These are phyloP conservation scores for Botrytis porri DNA, from an alignment of 2,329 filamentous ascomycete species.

Conservation along the genomic window DNA sequence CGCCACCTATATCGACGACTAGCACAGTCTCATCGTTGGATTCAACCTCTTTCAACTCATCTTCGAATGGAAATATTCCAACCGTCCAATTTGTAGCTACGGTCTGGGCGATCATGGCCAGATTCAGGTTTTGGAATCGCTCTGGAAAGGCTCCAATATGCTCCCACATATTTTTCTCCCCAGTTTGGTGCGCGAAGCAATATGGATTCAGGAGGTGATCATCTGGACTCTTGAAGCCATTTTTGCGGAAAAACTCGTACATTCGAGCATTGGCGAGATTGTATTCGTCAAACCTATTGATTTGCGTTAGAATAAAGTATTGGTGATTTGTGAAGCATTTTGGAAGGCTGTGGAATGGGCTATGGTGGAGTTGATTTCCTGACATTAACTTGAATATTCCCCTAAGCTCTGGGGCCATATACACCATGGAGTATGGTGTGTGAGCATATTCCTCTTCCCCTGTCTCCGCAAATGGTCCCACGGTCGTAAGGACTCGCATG, in stretches of 20 bases:
- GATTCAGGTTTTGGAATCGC: constrained; percentile 34
- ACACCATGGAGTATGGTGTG: constrained; percentile 29
- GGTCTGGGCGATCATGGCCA: constrained; percentile 31
- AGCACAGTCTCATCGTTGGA: constrained; percentile 32
- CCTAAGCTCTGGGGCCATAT: constrained; percentile 24
- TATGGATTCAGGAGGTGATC: constrained; percentile 32
- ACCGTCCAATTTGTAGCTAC: constrained; percentile 20
- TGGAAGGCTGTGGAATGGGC: not conserved
- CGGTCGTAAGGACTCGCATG: constrained; percentile 27
- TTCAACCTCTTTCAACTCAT: constrained; percentile 25
- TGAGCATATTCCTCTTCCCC: constrained; percentile 29
- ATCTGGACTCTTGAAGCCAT: constrained; percentile 29
- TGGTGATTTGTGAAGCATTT: not conserved
- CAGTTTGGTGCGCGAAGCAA: constrained; percentile 32
- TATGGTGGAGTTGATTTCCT: not conserved
- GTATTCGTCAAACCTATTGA: constrained; percentile 30
- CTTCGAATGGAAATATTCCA: constrained; percentile 31
- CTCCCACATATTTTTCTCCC: constrained; percentile 33
- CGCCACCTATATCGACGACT: constrained; percentile 44
- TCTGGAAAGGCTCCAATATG: constrained; percentile 31
- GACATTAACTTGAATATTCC: constrained; percentile 25
- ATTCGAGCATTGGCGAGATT: constrained; percentile 25
- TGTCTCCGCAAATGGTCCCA: constrained; percentile 27
- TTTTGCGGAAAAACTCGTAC: constrained; percentile 29
- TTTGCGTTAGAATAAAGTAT: not conserved